These are phyloP conservation scores for Naematelia encephala DNA, from an alignment of 768 basidiomycete species.

Conservation along the genomic window DNA sequence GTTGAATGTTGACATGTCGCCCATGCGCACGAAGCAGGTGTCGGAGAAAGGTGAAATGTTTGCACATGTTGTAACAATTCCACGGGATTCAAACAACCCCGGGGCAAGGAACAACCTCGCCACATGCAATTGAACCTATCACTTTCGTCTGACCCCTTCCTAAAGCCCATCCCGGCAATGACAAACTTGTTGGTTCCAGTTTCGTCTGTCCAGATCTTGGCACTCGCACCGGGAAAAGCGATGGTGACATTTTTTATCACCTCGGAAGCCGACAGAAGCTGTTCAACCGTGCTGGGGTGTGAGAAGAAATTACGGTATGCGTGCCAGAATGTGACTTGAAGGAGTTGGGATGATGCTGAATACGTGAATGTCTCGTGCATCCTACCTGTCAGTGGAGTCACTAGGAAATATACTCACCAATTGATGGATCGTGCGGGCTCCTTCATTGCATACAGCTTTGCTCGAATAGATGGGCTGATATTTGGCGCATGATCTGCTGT, in stretches of 20 bases:
- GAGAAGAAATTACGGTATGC: constrained; percentile 81
- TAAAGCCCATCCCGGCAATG: constrained; percentile 72
- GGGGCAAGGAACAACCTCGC: constrained; percentile 54
- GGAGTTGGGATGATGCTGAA: constrained; percentile 72
- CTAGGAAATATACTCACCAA: constrained; percentile 41
- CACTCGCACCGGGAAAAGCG: constrained; percentile 79
- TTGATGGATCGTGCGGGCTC: constrained; percentile 40
- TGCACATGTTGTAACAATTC: constrained; percentile 50
- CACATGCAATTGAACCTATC: constrained; percentile 71
- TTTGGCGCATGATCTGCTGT: constrained; percentile 33
- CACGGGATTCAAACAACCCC: constrained; percentile 9
- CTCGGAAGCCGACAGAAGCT: constrained; percentile 75
- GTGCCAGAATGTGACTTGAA: constrained; percentile 94
- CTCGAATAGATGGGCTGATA: constrained; percentile 13
- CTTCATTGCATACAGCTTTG: constrained; percentile 30
- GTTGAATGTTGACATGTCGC: constrained; percentile 59
- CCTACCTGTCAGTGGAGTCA: constrained; percentile 56
- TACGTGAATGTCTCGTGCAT: constrained; percentile 85
- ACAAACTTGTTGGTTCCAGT: constrained; percentile 60
- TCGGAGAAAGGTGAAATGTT: constrained; percentile 57
- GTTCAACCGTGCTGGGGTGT: constrained; percentile 47
- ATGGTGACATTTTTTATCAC: constrained; percentile 88
- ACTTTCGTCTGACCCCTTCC: constrained; percentile 55
- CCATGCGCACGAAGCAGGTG: constrained; percentile 70
- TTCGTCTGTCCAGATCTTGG: constrained; percentile 71